Conservation (phyloP, 768 basidiomycete species). For the Termitomyces sp. region DNA sequence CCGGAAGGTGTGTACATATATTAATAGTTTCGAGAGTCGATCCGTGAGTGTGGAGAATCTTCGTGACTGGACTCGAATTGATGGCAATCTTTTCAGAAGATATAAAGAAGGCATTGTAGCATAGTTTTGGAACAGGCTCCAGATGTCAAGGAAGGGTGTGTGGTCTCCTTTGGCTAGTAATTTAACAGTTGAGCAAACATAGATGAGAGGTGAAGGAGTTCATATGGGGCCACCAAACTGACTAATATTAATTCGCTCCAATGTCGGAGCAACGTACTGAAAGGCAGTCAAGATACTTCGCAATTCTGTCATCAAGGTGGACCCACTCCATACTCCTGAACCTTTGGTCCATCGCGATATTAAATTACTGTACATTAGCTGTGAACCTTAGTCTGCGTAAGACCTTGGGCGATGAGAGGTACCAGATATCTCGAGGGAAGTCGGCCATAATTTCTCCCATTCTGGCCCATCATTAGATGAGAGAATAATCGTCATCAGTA, state of each 20-base stretch:
- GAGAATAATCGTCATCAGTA: neutral
- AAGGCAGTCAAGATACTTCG: conserved; percentile 24
- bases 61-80: neutral
- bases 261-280: conserved; percentile 20
- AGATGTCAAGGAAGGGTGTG: conserved; percentile 28
- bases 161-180: conserved; percentile 29
- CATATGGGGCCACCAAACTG: conserved; percentile 27
- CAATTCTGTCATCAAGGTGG: conserved; percentile 25
- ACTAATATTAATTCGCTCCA: conserved; percentile 16
- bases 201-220: conserved; percentile 24
- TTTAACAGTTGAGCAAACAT: conserved; percentile 25
- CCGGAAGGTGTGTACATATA: conserved; percentile 2
- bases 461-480: neutral
- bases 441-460: conserved; percentile 7
- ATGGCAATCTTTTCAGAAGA: neutral
- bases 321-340: conserved; percentile 32
- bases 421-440: conserved; percentile 33
- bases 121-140: conserved; percentile 22
- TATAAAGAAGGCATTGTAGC: neutral
- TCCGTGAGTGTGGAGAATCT: neutral
- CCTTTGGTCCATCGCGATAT: conserved; percentile 24
- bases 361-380: conserved; percentile 26
- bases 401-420: conserved; percentile 19
- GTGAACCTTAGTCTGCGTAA: conserved; percentile 11
- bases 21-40: conserved; percentile 1